Conservation (phyloP, 2,329 filamentous ascomycete species). For the Diplocarpon mali region DNA sequence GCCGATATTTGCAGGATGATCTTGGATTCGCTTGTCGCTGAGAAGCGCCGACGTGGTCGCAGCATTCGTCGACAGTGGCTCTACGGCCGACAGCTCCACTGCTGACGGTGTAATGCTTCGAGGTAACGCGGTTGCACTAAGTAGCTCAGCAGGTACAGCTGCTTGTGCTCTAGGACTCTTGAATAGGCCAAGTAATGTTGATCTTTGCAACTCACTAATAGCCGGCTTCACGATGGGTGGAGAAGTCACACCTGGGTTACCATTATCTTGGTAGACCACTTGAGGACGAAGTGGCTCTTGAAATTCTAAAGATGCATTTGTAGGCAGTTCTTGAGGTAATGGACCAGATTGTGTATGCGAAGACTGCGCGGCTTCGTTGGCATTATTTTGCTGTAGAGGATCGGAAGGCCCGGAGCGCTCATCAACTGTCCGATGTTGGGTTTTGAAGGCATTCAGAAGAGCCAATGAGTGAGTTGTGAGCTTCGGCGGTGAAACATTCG, state of each 20-base stretch:
- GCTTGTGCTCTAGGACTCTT: slow-evolving; percentile 21
- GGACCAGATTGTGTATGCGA: not conserved
- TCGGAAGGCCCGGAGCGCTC: slow-evolving; percentile 8
- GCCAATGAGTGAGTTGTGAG: slow-evolving; percentile 34
- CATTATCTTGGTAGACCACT: slow-evolving; percentile 1
- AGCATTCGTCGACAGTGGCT: slow-evolving; percentile 18
- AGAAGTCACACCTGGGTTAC: slow-evolving; percentile 5
- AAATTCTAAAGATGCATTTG: slow-evolving; percentile 13
- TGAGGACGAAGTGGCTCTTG: slow-evolving; percentile 6
- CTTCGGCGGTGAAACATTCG: slow-evolving; percentile 20
- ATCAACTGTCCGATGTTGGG: slow-evolving; percentile 15
- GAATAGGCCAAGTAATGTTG: slow-evolving; percentile 23
- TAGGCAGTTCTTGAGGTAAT: slow-evolving; percentile 23
- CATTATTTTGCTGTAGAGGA: slow-evolving; percentile 12
- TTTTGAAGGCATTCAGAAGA: slow-evolving; percentile 36
- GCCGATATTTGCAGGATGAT: slow-evolving; percentile 8
- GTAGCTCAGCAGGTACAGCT: slow-evolving; percentile 8
- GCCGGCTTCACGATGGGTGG: slow-evolving; percentile 14
- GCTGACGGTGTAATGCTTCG: slow-evolving; percentile 21
- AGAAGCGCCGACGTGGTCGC: slow-evolving; percentile 12
- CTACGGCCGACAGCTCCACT: slow-evolving; percentile 26
- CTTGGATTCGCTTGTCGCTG: slow-evolving; percentile 16
- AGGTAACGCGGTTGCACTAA: slow-evolving; percentile 18
- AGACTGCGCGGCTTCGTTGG: slow-evolving; percentile 6
- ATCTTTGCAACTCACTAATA: slow-evolving; percentile 22